Base-by-base conservation (phyloP, 2,329 filamentous ascomycete genomes). In the Aspergillus sp. region DNA sequence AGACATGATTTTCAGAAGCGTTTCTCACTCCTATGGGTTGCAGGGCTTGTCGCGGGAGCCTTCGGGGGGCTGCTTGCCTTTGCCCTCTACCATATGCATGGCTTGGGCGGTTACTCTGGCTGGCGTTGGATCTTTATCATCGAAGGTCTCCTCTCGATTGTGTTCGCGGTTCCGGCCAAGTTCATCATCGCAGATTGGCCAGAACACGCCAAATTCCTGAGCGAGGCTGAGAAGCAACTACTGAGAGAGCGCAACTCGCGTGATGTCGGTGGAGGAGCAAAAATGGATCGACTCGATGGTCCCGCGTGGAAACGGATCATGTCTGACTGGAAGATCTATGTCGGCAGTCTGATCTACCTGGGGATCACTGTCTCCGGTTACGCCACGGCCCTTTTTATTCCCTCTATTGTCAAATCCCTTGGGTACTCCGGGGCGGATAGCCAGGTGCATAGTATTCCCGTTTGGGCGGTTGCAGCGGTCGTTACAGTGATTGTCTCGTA, bases 91-190 rank as follows among this genome's bases (percentile, higher is more conserved):
- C 61, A 67, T 49, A 65, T 72, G 53, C 56, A 64, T 38, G 66
- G 67, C 40, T 30, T 64, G 44, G 60, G 60, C 20, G 59, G 68
- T 13, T 64, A 65, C 33, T 51, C 54, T 5, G 59, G 60, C 2
- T 69, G 67, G 66, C 59, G 64, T 32, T 71, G 67, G 66, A 69
- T 71, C 38, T 72, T 72, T 58, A 71, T 72, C 48, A 60, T 71
- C 32, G 67, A 22, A 22, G 20, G 20, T 4, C 20, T 22, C 20
- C 20, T 22, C 20, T 22, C 20, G 20, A 22, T 22, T 22, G 20
- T 22, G 20, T 22, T 22, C 20, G 20, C 20, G 3, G 6, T 22
- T 2, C 20, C 20, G 20, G 20, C 3, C 20, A 22, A 22, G 1
- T 2, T 22, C 6, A 22, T 22, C 20, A 22, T 22, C 20, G 20